Base-by-base conservation (phyloP, 768 basidiomycete genomes). In the Calocera viscosa region DNA sequence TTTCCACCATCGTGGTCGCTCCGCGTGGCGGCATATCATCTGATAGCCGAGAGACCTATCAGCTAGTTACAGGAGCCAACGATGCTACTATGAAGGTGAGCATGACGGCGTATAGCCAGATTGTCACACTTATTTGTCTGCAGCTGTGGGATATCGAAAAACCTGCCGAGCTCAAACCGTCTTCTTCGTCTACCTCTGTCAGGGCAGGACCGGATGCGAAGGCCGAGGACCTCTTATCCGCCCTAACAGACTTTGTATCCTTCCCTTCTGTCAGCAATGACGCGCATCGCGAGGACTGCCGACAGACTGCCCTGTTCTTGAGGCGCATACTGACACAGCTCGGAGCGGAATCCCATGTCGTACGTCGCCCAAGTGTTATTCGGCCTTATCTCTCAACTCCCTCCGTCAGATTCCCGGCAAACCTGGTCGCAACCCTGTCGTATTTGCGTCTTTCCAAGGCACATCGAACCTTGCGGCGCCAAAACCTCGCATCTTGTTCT, bases 291-390 rank as follows among this genome's bases (percentile, higher is more conserved):
- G 91, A 92, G 74, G 88, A 94, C 73, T 99, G 96, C 74, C 83
- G 93, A 65, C 95, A 98, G 73, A 90, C 92, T 0, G 94, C 93
- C 3, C 87, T 94, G 49, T 94, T 93, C 87, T 77, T 98, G 66
- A 88, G 89, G 73, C 93, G 91, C 71, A 91, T 91, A 71, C 78
- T 99, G 17, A 82, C 81, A 1, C 91, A 95, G 74, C 82, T 98
- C 22, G 96, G 96, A 17, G 94, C 94, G 1, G 82, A 87, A 39
- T 83, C 93, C 0, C 78, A 81, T 10, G 78, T 98, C 49, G 90
- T 92, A 65, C 73, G 84, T 71, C 19, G 14, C 5, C 30, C 22
- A 70, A 17, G 28, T 35, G 60, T 39, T 53, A n/a, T 63, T 63
- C 7, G 30, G 67, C 64, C n/a, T 32, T 22, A 22, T 64, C 19